Percentiles rank a stretch among this genome's conserved stretches.
These are phyloP conservation scores for Sarocladiaceae sp. DNA, from an alignment of 2,329 filamentous ascomycete species.

Conservation along the genomic window DNA sequence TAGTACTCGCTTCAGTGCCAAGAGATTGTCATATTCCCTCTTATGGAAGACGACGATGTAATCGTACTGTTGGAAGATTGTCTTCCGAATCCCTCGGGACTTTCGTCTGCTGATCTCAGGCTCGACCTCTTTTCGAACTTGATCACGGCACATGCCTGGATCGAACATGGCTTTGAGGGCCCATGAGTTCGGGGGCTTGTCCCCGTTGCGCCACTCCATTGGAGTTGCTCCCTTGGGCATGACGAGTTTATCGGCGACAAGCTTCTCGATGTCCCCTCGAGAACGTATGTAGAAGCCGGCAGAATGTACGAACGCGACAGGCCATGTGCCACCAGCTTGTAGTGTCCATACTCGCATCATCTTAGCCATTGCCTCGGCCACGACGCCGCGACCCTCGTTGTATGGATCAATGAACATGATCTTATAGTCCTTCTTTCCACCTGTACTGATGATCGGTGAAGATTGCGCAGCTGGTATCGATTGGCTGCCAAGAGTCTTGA, in stretches of 20 bases:
- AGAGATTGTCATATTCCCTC: constrained; percentile 21
- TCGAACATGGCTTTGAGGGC: constrained; percentile 21
- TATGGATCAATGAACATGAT: constrained; percentile 23
- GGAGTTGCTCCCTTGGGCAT: neutral
- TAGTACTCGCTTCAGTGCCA: constrained; percentile 18
- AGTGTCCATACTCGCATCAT: constrained; percentile 14
- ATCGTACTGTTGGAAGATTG: constrained; percentile 19
- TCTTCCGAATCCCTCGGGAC: constrained; percentile 16
- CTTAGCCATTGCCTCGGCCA: constrained; percentile 18
- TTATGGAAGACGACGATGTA: constrained; percentile 22
- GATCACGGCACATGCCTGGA: constrained; percentile 3
- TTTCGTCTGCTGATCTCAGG: constrained; percentile 11
- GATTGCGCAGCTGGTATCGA: neutral
- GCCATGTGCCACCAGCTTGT: constrained; percentile 16
- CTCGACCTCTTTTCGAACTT: constrained; percentile 15
- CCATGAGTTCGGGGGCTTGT: constrained; percentile 7
- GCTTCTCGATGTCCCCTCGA: constrained; percentile 13
- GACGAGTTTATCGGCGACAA: constrained; percentile 17
- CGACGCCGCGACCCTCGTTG: constrained; percentile 18
- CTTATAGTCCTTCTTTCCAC: constrained; percentile 15
- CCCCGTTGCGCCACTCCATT: constrained; percentile 13
- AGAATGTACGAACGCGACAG: constrained; percentile 15
- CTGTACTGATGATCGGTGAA: constrained; percentile 9
- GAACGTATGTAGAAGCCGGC: constrained; percentile 21
- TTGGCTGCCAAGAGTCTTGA: too few relatives aligned